Percentiles rank a stretch among this genome's conserved stretches.
Evolutionary conservation across 495 filamentous ascomycete genomes (phyloP).

Genomic region (Aspergillus indologenus): DNA sequence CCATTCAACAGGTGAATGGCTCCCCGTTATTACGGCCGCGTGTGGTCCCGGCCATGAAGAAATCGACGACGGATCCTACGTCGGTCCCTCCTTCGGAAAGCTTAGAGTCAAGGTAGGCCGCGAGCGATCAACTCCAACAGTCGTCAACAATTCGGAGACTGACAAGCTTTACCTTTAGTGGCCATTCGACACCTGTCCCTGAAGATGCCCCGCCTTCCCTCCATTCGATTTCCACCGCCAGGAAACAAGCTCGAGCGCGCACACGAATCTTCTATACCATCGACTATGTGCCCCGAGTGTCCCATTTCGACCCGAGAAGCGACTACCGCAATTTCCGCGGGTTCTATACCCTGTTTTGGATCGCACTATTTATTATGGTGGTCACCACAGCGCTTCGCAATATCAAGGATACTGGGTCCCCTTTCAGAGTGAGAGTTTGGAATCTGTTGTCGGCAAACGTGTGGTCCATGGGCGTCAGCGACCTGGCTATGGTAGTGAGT

Average conservation of each 20-base stretch:
- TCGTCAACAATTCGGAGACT: background rate
- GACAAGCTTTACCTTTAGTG: conserved; percentile 48
- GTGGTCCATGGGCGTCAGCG: conserved; percentile 80
- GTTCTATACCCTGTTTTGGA: conserved; percentile 98
- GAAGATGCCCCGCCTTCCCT: conserved; percentile 88
- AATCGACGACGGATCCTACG: conserved; percentile 25
- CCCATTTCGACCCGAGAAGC: conserved; percentile 90
- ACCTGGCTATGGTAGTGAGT: conserved; percentile 76
- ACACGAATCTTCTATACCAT: conserved; percentile 93
- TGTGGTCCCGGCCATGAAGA: conserved; percentile 24
- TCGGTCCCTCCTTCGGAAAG: conserved; percentile 28
- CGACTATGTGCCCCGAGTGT: conserved; percentile 87
- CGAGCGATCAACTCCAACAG: background rate
- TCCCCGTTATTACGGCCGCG: conserved; percentile 33
- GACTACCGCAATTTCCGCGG: conserved; percentile 93
- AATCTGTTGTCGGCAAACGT: conserved; percentile 79
- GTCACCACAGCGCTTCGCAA: conserved; percentile 88
- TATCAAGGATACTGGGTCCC: conserved; percentile 88
- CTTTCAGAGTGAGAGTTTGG: conserved; percentile 82
- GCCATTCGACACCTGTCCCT: conserved; percentile 83
- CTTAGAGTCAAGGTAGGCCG: conserved; percentile 36
- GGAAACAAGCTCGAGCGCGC: conserved; percentile 80
- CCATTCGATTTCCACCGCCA: conserved; percentile 76
- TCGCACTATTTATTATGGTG: conserved; percentile 93
- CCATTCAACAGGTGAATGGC: conserved; percentile 29